Percentiles rank a stretch among this genome's conserved stretches.
These are phyloP conservation scores for Graphilbum fragrans DNA, from an alignment of 2,329 filamentous ascomycete species.

Conservation along the genomic window DNA sequence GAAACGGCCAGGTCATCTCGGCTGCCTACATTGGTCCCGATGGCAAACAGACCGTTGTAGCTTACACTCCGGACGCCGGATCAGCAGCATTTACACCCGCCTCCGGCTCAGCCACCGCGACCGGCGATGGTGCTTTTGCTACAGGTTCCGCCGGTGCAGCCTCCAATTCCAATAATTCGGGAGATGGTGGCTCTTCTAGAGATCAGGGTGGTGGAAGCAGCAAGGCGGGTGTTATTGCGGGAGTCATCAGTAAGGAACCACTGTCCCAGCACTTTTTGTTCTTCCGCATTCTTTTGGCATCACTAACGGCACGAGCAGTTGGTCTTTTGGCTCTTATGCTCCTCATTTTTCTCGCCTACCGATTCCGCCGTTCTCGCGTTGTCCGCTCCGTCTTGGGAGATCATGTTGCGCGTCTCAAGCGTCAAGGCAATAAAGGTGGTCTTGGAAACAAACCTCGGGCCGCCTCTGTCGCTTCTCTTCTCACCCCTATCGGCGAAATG, in stretches of 20 bases:
- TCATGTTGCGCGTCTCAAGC: background rate
- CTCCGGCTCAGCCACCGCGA: background rate
- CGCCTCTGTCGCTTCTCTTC: constrained; percentile 1
- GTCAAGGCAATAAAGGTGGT: background rate
- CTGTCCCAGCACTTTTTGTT: background rate
- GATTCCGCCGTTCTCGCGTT: constrained; percentile 3
- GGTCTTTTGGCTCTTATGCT: background rate
- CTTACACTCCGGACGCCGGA: background rate
- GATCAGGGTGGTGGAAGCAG: too few relatives aligned
- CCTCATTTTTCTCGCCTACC: constrained; percentile 2
- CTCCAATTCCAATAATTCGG: background rate
- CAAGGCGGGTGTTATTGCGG: too few relatives aligned
- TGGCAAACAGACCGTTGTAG: background rate
- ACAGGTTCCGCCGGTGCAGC: too few relatives aligned
- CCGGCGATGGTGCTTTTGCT: too few relatives aligned
- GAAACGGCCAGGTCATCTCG: constrained; percentile 3
- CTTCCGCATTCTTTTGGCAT: too few relatives aligned
- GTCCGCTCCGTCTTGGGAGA: constrained; percentile 2
- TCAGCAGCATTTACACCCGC: background rate
- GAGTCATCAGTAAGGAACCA: background rate
- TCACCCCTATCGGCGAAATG: background rate
- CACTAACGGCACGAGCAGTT: too few relatives aligned
- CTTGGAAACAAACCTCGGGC: background rate
- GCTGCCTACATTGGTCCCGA: background rate
- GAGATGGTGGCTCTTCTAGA: too few relatives aligned